Base-by-base conservation (phyloP, 192 early-diverging fungal species). In the Entophlyctis helioformis region DNA sequence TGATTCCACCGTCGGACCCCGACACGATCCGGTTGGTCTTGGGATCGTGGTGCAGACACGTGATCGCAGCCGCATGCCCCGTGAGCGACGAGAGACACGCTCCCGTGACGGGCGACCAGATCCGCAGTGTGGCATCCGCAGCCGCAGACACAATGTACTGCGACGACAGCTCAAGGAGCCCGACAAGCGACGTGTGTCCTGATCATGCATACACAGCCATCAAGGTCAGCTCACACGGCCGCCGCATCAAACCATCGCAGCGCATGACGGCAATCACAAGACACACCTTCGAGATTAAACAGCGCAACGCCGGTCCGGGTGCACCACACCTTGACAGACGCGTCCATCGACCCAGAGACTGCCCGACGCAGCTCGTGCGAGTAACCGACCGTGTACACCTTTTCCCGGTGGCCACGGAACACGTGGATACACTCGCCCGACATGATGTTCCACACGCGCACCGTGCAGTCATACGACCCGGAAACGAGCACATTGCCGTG, bases 41-140 rank as follows among this genome's bases (percentile, higher is more conserved):
- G 13, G 69, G 64, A 56, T 99, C 96, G 57, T 95, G 87, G 57
- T 99, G 94, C 66, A 99, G 95, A 51, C 94, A 97, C 2, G 96
- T 99, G 37, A 99, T 99, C 8, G 96, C 92, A 24, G 74, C 85
- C 25, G 56, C 54, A 54, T 89, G 91, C n/a, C 71, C 90, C 31
- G 70, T 81, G 44, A 80, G 73, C 35, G 53, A 66, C 2, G 74
- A 73, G 65, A 70, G 78, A 72, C 54, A 85, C 44, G 51, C 70
- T 46, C 47, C 79, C 54, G 48, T 85, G 48, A 38, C 74, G 55
- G 48, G 89, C 61, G 78, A 77, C 96, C 96, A 99, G 25, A 97
- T 82, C 3, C 96, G 76, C 31, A 99, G 75, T 15, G 85, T 89
- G 8, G 85, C 72, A 53, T 99, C 96, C 9, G 92, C 96, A 33